Percentiles rank a stretch among this genome's conserved stretches.
Evolutionary conservation across 768 basidiomycete species (phyloP).

Genomic region (Xerocomus spinulosus): DNA sequence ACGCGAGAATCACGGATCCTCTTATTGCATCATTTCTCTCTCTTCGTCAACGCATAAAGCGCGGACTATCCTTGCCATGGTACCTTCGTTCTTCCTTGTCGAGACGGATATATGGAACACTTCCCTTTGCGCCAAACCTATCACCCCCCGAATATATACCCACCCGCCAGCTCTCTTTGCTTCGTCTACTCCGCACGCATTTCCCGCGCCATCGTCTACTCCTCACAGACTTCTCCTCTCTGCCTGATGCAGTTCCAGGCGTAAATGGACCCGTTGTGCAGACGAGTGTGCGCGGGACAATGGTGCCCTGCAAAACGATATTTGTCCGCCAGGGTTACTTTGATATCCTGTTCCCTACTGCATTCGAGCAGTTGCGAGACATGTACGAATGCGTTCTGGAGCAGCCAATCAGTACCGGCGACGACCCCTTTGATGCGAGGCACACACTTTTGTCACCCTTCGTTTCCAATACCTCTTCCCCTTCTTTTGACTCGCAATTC

Average conservation of each 20-base stretch:
- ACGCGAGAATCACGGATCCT: slow-evolving; percentile 80
- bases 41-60: slow-evolving; percentile 56
- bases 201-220: slow-evolving; percentile 95
- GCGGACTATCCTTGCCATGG: slow-evolving; percentile 53
- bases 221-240: slow-evolving; percentile 84
- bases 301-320: slow-evolving; percentile 85
- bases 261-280: slow-evolving; percentile 88
- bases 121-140: slow-evolving; percentile 91
- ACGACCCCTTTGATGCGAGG: slow-evolving; percentile 19
- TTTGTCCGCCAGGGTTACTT: slow-evolving; percentile 95
- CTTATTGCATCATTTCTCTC: slow-evolving; percentile 75
- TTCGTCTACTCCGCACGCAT: slow-evolving; percentile 72
- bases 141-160: slow-evolving; percentile 88
- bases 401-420: slow-evolving; percentile 38
- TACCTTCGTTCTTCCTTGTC: slow-evolving; percentile 52
- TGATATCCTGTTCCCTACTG: slow-evolving; percentile 97
- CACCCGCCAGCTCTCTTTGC: slow-evolving; percentile 80
- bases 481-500: slow-evolving; percentile 56
- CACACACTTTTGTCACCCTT: slow-evolving; percentile 54
- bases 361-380: slow-evolving; percentile 78
- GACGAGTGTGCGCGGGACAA: slow-evolving; percentile 78
- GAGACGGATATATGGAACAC: slow-evolving; percentile 57
- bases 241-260: slow-evolving; percentile 76
- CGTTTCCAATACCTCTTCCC: slow-evolving; percentile 42
- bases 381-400: slow-evolving; percentile 86